These are phyloP conservation scores for Geotrichum aggregatum DNA, from an alignment of 1,139 yeast species.

Conservation along the genomic window DNA sequence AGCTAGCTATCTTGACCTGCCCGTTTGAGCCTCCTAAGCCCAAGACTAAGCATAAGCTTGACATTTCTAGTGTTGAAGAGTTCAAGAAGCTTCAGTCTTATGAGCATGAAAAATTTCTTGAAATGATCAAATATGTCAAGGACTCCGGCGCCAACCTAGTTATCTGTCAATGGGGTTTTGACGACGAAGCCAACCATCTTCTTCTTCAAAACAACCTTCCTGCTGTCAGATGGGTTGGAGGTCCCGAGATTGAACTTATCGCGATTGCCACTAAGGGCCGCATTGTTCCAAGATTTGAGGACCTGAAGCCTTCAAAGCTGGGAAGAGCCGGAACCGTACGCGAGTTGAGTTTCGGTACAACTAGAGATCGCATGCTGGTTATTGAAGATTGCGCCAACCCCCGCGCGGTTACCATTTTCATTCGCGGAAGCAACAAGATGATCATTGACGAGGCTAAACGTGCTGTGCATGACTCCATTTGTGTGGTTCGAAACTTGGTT, in stretches of 20 bases:
- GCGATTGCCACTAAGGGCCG: constrained; percentile 97
- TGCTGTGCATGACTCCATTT: constrained; percentile 92
- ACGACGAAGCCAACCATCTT: constrained; percentile 96
- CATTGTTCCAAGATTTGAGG: constrained; percentile 95
- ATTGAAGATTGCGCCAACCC: constrained; percentile 87
- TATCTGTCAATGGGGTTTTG: constrained; percentile 99
- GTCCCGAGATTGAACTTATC: constrained; percentile 89
- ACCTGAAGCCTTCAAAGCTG: constrained; percentile 71
- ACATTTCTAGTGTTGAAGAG: constrained; percentile 87
- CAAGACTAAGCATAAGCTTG: constrained; percentile 94
- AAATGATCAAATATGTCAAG: constrained; percentile 86
- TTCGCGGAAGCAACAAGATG: constrained; percentile 96
- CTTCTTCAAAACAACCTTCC: constrained; percentile 82
- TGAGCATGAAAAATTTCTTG: constrained; percentile 84
- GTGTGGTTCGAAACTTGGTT: constrained; percentile 93
- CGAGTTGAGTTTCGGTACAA: constrained; percentile 93
- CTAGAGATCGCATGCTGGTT: constrained; percentile 92
- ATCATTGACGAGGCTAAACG: constrained; percentile 95
- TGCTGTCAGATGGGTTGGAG: constrained; percentile 99
- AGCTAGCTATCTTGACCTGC: constrained; percentile 90
- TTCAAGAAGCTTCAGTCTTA: constrained; percentile 84
- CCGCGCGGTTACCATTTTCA: constrained; percentile 86
- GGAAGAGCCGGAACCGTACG: constrained; percentile 83
- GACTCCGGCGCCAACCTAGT: constrained; percentile 92
- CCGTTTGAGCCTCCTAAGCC: constrained; percentile 99